Conservation (phyloP, 805 yeast genomes). For the Kuraishia piskuri region DNA sequence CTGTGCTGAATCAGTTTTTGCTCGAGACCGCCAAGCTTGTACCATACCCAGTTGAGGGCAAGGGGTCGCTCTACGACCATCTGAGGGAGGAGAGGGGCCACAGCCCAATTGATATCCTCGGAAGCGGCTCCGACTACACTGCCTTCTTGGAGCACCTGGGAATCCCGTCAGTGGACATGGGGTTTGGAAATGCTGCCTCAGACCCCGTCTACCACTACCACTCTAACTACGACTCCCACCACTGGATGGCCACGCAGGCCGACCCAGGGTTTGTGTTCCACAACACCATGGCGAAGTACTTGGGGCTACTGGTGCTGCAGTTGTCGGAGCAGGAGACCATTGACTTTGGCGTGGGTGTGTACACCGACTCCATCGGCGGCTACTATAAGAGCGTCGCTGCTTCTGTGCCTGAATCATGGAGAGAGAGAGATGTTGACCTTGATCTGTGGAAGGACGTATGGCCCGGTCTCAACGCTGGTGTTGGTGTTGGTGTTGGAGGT, state of each 20-base stretch:
- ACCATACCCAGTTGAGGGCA: constrained; percentile 23
- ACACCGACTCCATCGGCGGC: constrained; percentile 26
- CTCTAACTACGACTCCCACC: constrained; percentile 62
- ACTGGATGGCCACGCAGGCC: constrained; percentile 59
- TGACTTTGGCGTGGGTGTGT: constrained; percentile 29
- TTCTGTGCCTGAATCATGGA: constrained; percentile 30
- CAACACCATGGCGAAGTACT: constrained; percentile 41
- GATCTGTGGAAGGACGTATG: background rate
- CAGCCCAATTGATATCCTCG: constrained; percentile 36
- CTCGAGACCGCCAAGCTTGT: constrained; percentile 33
- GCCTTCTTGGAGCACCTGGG: constrained; percentile 53
- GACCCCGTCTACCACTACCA: constrained; percentile 70
- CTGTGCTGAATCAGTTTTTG: constrained; percentile 42
- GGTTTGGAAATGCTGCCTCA: constrained; percentile 33
- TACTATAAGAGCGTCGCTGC: constrained; percentile 29
- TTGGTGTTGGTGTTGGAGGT: background rate
- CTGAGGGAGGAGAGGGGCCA: constrained; percentile 19
- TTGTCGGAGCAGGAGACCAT: constrained; percentile 41
- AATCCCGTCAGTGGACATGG: constrained; percentile 51
- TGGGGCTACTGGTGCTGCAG: constrained; percentile 41
- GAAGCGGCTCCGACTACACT: constrained; percentile 68
- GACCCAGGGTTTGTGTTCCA: constrained; percentile 59
- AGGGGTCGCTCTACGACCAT: constrained; percentile 23
- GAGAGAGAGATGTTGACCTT: constrained; percentile 8
- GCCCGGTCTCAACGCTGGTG: background rate